These are phyloP conservation scores for Anthoceros angustus DNA, from an alignment of 225 moss, liverwort and hornwort species.

Conservation along the genomic window DNA sequence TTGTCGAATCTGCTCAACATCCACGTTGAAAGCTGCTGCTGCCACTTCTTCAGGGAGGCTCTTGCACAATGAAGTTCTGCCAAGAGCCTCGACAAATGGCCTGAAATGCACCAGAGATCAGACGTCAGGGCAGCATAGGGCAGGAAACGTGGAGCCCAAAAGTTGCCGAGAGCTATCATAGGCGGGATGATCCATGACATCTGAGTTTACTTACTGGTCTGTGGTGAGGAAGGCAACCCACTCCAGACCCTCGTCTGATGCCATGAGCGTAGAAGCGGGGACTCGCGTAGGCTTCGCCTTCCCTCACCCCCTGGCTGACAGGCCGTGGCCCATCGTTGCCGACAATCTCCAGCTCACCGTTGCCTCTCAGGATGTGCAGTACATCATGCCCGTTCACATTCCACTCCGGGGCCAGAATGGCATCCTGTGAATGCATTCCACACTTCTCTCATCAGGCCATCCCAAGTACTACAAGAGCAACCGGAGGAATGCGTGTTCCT, in stretches of 20 bases:
- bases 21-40: not conserved
- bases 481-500: not conserved
- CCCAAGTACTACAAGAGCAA: no score
- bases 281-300: not conserved
- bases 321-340: not conserved
- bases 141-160: not conserved
- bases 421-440: not conserved
- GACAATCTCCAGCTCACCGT: not conserved
- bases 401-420: not conserved
- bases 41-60: not conserved
- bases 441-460: not conserved
- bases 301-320: not conserved
- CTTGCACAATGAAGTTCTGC: not conserved
- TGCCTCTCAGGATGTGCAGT: not conserved
- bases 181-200: no score
- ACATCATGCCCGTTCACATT: not conserved
- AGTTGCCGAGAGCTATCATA: not conserved
- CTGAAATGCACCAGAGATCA: not conserved
- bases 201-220: not conserved
- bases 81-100: not conserved
- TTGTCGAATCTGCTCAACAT: no score
- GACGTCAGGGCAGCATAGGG: not conserved
- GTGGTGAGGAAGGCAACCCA: not conserved
- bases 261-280: not conserved
- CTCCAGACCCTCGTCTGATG: not conserved